Conservation (phyloP, 345 rosid species). For the Citrus reticulata region DNA sequence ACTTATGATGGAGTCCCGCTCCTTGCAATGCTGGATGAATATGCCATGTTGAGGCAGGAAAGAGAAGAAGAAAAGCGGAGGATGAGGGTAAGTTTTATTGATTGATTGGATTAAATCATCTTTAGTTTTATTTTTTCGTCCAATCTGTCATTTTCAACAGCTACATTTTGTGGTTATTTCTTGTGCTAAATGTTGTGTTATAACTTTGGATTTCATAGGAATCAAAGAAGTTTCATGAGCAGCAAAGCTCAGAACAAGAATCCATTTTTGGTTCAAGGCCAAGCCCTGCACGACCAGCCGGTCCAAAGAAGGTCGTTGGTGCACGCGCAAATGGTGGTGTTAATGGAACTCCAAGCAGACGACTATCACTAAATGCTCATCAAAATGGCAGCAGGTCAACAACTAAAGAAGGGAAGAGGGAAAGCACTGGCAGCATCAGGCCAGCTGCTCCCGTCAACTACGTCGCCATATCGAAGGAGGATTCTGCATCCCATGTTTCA, state of each 20-base stretch:
- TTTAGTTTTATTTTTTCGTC: too few species aligned
- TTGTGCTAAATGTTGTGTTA: neutral
- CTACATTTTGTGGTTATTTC: neutral
- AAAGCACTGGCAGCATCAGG: conserved; percentile 40
- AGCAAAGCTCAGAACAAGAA: conserved; percentile 78
- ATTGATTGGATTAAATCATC: neutral
- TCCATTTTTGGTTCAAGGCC: conserved; percentile 57
- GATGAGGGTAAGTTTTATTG: conserved; percentile 47
- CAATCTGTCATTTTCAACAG: neutral
- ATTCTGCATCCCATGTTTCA: conserved; percentile 62
- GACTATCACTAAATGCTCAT: conserved; percentile 72
- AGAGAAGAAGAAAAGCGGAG: conserved; percentile 93
- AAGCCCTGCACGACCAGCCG: conserved; percentile 73
- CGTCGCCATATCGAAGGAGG: conserved; percentile 70
- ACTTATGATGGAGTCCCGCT: conserved; percentile 90
- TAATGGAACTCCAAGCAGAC: conserved; percentile 74
- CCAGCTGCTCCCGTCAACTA: conserved; percentile 58
- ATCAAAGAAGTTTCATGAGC: conserved; percentile 87
- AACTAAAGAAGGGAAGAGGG: conserved; percentile 71
- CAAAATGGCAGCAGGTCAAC: conserved; percentile 74
- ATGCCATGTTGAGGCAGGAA: conserved; percentile 88
- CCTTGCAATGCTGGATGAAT: conserved; percentile 94
- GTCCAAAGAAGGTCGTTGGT: conserved; percentile 71
- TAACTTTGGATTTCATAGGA: conserved; percentile 28
- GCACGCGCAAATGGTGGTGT: conserved; percentile 69